phyloP scores from a whole-genome alignment of 306 rosid genomes.

The Urtica urens region DNA sequence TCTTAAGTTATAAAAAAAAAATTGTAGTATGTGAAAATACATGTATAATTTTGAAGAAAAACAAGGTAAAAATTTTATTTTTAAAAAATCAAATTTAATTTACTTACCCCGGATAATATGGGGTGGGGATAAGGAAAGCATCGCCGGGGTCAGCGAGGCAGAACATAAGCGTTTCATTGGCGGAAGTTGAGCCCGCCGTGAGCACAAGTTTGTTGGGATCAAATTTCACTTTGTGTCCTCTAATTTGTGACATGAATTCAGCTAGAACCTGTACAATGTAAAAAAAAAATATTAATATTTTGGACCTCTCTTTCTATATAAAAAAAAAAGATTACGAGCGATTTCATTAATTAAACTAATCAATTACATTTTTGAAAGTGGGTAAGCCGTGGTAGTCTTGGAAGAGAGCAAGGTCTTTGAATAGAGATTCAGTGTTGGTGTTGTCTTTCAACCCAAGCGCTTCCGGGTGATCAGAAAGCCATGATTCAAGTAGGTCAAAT shows the following conservation, averaged over 20 bases:
- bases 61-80: no score
- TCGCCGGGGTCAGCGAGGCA: slow-evolving; percentile 76
- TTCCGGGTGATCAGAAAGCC: slow-evolving; percentile 48
- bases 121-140: slow-evolving; percentile 78
- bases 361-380: slow-evolving; percentile 51
- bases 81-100: not conserved
- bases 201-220: slow-evolving; percentile 49
- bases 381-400: slow-evolving; percentile 88
- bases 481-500: slow-evolving; percentile 50
- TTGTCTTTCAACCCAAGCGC: slow-evolving; percentile 33
- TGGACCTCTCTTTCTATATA: no score
- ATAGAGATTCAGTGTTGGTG: slow-evolving; percentile 41
- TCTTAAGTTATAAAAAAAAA: no score
- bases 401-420: slow-evolving; percentile 70
- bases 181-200: slow-evolving; percentile 77
- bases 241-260: slow-evolving; percentile 47
- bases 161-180: slow-evolving; percentile 79
- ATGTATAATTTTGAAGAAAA: no score
- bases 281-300: not conserved
- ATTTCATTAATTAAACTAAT: not conserved
- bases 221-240: slow-evolving; percentile 44
- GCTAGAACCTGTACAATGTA: slow-evolving; percentile 36
- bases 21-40: no score
- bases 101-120: slow-evolving; percentile 81
- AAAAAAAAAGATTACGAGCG: not conserved